These are phyloP conservation scores for Colletotrichum sp. DNA, from an alignment of 2,329 filamentous ascomycete species.

Conservation along the genomic window DNA sequence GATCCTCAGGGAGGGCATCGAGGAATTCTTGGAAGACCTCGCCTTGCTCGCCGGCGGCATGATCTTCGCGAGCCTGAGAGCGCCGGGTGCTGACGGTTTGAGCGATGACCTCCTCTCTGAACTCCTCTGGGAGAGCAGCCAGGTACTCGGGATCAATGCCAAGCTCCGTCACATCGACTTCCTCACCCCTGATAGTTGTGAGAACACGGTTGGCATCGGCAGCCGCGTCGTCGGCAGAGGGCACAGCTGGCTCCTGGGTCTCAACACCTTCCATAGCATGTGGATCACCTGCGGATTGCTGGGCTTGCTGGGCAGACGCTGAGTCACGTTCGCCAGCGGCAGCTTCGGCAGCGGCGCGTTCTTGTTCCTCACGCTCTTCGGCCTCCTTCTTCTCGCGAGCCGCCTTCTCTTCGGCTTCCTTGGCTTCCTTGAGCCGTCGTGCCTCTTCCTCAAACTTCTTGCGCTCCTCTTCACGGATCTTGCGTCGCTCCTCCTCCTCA, in stretches of 20 bases:
- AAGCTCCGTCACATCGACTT: conserved; percentile 91
- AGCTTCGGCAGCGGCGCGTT: conserved; percentile 65
- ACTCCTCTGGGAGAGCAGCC: conserved; percentile 95
- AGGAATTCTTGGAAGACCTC: conserved; percentile 94
- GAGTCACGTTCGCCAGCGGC: conserved; percentile 42
- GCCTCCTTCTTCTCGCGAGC: conserved; percentile 72
- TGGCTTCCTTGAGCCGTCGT: conserved; percentile 69
- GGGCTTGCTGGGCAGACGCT: conserved; percentile 26
- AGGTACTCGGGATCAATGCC: conserved; percentile 96
- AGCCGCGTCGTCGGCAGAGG: conserved; percentile 33
- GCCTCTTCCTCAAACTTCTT: conserved; percentile 71
- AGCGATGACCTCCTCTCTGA: conserved; percentile 94
- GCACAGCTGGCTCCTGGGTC: conserved; percentile 42
- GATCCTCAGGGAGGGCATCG: conserved; percentile 87
- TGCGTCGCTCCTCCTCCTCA: conserved; percentile 55
- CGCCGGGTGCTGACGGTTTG: conserved; percentile 85
- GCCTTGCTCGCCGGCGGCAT: conserved; percentile 74
- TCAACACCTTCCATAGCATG: conserved; percentile 82
- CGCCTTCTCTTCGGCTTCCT: conserved; percentile 72
- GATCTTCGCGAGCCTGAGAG: conserved; percentile 73
- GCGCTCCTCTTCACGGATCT: conserved; percentile 60
- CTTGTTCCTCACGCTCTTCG: conserved; percentile 68
- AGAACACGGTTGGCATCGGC: conserved; percentile 63
- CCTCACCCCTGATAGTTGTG: conserved; percentile 83
- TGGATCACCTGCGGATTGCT: conserved; percentile 33